Conservation (phyloP, 352 stramenopile species). For the Pythium utonaiense region DNA sequence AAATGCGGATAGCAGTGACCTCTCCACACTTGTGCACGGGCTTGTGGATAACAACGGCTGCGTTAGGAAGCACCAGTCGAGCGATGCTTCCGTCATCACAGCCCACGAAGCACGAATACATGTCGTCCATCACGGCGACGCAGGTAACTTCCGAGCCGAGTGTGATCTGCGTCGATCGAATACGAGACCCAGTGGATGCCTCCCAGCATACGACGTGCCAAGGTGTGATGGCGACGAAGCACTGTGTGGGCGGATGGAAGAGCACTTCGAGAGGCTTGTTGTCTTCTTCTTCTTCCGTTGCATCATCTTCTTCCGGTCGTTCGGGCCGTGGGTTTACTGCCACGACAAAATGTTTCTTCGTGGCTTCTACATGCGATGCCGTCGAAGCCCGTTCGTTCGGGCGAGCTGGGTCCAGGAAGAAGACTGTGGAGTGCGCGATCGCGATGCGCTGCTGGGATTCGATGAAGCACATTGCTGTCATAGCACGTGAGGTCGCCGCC, state of each 20-base stretch:
- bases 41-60: slow-evolving; percentile 28
- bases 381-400: not conserved
- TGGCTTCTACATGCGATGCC: not conserved
- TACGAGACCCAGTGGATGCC: slow-evolving; percentile 19
- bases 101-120: slow-evolving; percentile 43
- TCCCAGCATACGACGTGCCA: slow-evolving; percentile 32
- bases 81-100: slow-evolving; percentile 36
- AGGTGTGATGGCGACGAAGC: slow-evolving; percentile 32
- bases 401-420: slow-evolving; percentile 38
- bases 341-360: not conserved
- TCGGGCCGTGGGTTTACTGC: not conserved
- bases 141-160: slow-evolving; percentile 32
- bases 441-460: slow-evolving; percentile 31
- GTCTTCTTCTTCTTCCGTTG: slow-evolving; percentile 22
- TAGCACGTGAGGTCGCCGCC: slow-evolving; percentile 13
- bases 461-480: slow-evolving; percentile 45
- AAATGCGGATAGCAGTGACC: slow-evolving; percentile 23
- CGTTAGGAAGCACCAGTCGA: slow-evolving; percentile 34
- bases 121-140: slow-evolving; percentile 30
- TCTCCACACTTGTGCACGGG: slow-evolving; percentile 26
- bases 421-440: slow-evolving; percentile 47
- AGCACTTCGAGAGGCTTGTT: slow-evolving; percentile 34
- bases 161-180: slow-evolving; percentile 18
- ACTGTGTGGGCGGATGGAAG: slow-evolving; percentile 25
- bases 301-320: not conserved